A percentile compares a stretch with the other conserved stretches of the same genome.
These are phyloP conservation scores for Sporothrix mexicana DNA, from an alignment of 2,329 filamentous ascomycete species.

Conservation along the genomic window DNA sequence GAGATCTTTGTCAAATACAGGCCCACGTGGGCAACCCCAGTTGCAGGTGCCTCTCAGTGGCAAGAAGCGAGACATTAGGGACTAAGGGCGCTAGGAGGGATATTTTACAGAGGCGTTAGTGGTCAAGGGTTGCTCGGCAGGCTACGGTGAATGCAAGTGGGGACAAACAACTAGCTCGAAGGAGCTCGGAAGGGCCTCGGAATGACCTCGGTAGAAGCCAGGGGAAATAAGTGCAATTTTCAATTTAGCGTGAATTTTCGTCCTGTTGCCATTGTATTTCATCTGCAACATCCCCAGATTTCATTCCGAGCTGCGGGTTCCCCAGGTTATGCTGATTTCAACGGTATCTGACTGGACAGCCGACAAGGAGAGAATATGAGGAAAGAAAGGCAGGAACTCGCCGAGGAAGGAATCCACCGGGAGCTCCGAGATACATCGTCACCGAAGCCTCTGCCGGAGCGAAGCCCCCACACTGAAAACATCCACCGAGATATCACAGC, in stretches of 20 bases:
- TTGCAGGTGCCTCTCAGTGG: not conserved
- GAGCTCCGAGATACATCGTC: not conserved
- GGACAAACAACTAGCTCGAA: not conserved
- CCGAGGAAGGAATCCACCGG: not conserved
- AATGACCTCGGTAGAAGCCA: not conserved
- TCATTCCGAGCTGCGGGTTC: not conserved
- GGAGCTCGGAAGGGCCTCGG: not conserved
- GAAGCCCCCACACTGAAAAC: not conserved
- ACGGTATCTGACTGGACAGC: not conserved
- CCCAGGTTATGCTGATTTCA: not conserved
- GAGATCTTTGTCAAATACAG: slow-evolving; percentile 8
- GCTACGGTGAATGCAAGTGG: too few species aligned
- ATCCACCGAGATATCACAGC: not conserved
- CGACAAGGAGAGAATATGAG: not conserved
- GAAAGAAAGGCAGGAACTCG: not conserved
- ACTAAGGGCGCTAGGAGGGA: not conserved
- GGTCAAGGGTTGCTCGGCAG: not conserved
- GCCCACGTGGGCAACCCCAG: not conserved
- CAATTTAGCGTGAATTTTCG: not conserved
- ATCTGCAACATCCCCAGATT: not conserved
- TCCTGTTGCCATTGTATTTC: not conserved
- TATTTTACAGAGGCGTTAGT: not conserved
- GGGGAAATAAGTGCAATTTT: not conserved
- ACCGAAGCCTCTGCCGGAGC: too few species aligned
- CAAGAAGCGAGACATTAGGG: not conserved